These are phyloP conservation scores for Nannizzia gypsea DNA, from an alignment of 2,329 filamentous ascomycete species.

Conservation along the genomic window DNA sequence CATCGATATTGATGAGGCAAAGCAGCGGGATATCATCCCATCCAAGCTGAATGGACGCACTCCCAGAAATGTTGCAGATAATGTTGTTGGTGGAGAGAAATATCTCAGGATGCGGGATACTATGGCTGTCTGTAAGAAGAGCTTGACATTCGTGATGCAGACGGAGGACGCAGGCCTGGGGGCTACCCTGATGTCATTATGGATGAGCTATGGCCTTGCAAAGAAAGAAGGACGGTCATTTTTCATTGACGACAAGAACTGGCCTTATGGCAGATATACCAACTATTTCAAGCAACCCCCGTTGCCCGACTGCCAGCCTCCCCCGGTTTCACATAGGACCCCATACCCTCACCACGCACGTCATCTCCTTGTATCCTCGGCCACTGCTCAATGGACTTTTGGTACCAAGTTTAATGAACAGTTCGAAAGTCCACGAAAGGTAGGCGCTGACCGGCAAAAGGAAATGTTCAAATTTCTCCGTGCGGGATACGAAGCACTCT, in stretches of 20 bases:
- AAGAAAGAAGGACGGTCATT: constrained; percentile 62
- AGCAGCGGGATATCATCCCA: constrained; percentile 52
- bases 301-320: constrained; percentile 53
- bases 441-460: constrained; percentile 42
- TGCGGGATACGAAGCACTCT: constrained; percentile 60
- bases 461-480: constrained; percentile 58
- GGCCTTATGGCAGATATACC: constrained; percentile 67
- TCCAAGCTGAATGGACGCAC: constrained; percentile 10
- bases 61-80: background rate
- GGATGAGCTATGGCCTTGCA: constrained; percentile 73
- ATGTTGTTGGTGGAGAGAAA: constrained; percentile 28
- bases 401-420: constrained; percentile 46
- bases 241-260: constrained; percentile 74
- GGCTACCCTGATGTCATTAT: constrained; percentile 63
- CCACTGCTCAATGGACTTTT: constrained; percentile 55
- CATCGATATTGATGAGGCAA: constrained; percentile 62
- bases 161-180: constrained; percentile 64
- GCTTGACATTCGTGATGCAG: constrained; percentile 68
- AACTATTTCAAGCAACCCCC: constrained; percentile 61
- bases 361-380: constrained; percentile 61
- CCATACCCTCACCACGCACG: constrained; percentile 66
- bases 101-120: constrained; percentile 12
- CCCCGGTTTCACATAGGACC: constrained; percentile 62
- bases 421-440: constrained; percentile 40
- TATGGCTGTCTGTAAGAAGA: constrained; percentile 51